These are phyloP conservation scores for Mycocentrospora acerina DNA, from an alignment of 2,329 filamentous ascomycete genomes.

Conservation along the genomic window DNA sequence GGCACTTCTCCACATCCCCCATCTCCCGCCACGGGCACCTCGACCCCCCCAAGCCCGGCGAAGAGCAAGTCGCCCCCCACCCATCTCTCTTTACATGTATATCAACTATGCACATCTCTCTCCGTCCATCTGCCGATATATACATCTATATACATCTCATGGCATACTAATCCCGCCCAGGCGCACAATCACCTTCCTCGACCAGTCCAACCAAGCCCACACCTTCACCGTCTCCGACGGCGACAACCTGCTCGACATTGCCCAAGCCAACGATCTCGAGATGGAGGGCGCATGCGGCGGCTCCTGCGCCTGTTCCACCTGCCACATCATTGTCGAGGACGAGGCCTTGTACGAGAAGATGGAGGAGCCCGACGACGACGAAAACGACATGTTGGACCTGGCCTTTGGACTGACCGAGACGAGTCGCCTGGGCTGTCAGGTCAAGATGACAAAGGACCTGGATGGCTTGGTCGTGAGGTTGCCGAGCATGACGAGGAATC, in stretches of 20 bases:
- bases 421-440: constrained; percentile 80
- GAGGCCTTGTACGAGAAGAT: constrained; percentile 76
- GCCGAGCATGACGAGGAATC: constrained; percentile 90
- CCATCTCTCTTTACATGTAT: too few relatives aligned
- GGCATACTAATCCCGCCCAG: constrained; percentile 47
- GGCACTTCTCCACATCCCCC: constrained; percentile 67
- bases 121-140: too few relatives aligned
- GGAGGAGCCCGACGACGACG: constrained; percentile 52
- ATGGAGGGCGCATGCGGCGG: constrained; percentile 99
- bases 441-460: constrained; percentile 85
- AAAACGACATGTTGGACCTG: constrained; percentile 65
- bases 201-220: constrained; percentile 78
- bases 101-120: too few relatives aligned
- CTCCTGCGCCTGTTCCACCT: constrained; percentile 89
- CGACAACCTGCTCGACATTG: constrained; percentile 93
- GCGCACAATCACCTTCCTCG: constrained; percentile 86
- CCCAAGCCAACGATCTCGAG: constrained; percentile 90
- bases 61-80: constrained; percentile 67
- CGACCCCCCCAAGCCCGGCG: constrained; percentile 79
- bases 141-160: constrained; percentile 2
- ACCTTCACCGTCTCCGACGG: constrained; percentile 80
- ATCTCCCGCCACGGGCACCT: constrained; percentile 73
- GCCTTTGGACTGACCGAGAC: constrained; percentile 91
- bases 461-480: constrained; percentile 83
- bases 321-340: constrained; percentile 81